These are phyloP conservation scores for Sechiopsis laciniata DNA, from an alignment of 306 rosid species.

Conservation along the genomic window DNA sequence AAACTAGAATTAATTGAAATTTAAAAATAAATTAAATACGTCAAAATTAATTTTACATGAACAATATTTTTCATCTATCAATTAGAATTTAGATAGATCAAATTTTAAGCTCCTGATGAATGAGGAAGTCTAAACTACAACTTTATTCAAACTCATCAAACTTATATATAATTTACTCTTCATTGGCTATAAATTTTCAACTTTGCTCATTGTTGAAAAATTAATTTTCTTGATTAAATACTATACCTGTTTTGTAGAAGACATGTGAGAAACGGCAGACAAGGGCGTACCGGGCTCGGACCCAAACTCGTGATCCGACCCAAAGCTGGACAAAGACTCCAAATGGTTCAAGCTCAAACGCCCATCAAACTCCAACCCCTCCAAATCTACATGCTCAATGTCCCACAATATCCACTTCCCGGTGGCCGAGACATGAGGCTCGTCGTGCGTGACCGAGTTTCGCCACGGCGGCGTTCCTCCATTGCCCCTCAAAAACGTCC, in stretches of 20 bases:
- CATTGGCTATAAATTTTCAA: no score
- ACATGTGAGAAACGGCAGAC: conserved; percentile 20
- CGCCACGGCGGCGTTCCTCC: conserved; percentile 92
- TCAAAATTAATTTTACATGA: no score
- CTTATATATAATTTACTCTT: no score
- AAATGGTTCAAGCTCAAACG: conserved; percentile 20
- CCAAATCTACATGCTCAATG: conserved; percentile 32
- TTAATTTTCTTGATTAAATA: no score
- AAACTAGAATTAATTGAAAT: no score
- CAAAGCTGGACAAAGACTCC: conserved; percentile 27
- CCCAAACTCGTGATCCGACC: conserved; percentile 37
- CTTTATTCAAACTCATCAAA: no score
- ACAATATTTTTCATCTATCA: no score
- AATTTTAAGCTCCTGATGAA: no score
- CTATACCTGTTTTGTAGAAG: conserved; percentile 17
- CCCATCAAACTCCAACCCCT: conserved; percentile 27
- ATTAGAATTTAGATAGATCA: no score
- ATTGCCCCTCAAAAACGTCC: conserved; percentile 63
- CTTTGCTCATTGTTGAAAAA: no score
- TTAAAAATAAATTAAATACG: no score
- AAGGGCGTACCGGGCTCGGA: conserved; percentile 47
- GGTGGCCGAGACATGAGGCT: conserved; percentile 39
- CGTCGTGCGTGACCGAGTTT: conserved; percentile 60
- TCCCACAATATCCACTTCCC: conserved; percentile 68
- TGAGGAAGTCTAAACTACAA: no score